Evolutionary conservation across 805 yeast genomes (phyloP).

Genomic region (Monosporozyma unispora): DNA sequence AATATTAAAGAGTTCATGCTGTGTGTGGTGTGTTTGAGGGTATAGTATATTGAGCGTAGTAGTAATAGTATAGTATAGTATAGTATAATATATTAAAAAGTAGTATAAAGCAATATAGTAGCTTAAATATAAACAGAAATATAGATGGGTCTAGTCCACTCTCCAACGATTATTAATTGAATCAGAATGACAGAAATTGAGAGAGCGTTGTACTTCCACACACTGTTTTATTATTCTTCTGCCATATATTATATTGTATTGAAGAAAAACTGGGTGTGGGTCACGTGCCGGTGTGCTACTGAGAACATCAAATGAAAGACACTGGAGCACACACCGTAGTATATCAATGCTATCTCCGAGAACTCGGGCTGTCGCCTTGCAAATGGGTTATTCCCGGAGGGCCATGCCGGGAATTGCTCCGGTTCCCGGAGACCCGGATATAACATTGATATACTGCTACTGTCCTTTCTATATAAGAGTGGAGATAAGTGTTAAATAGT

Average conservation of each 20-base stretch:
- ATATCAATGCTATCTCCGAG: neutral
- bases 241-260: too few species aligned
- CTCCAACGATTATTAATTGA: neutral
- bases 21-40: neutral
- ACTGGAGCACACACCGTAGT: neutral
- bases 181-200: neutral
- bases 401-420: too few species aligned
- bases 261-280: neutral
- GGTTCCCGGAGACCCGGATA: too few species aligned
- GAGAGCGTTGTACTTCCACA: too few species aligned
- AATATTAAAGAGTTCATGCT: slow-evolving; percentile 5
- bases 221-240: too few species aligned
- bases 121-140: neutral
- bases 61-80: neutral
- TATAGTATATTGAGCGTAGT: neutral
- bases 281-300: neutral
- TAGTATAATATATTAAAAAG: neutral
- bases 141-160: neutral
- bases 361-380: too few species aligned
- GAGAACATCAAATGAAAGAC: too few species aligned
- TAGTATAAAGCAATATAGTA: too few species aligned
- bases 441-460: too few species aligned
- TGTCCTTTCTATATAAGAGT: too few species aligned
- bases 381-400: too few species aligned
- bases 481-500: too few species aligned